Evolutionary conservation across 257 asterid genomes (phyloP), one percentile per base, ranked within the genome.

Genomic region (Solanum pinnatisectum): DNA sequence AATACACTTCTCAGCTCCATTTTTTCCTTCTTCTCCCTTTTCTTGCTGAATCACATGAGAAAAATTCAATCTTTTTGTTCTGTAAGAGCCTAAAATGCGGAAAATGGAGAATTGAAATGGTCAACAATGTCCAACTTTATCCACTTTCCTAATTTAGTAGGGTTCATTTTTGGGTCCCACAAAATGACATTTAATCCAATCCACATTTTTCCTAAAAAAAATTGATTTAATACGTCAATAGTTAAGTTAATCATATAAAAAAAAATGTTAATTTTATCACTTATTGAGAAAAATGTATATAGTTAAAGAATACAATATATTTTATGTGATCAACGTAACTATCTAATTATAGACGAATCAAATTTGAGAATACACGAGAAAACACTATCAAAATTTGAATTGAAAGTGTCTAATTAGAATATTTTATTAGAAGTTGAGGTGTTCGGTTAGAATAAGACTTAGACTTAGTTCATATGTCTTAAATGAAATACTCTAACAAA

Each of bases 1-100:
- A 95, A 92, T 78, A 59, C 83, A 30, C 93, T 93, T 83, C 88
- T 92, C 87, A 95, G 91, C 95, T 94, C 98, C 98, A 95, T 95
- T 36, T 30, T 52, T 86, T 42, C 22, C 20, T n/a, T 36, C 74
- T 30, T 35, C 37, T 60, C 52, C 32, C 65, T 88, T 40, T 70
- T 46, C 20, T 68, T 40, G 82, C 25, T 18, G 14, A 90, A 83
- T 89, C 85, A 89, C 87, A 90, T 60, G 42, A 15, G 35, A 23
- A 65, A 77, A 90, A 82, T 30, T 82, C 85, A 49, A 81, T 46
- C 12, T 49, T 18, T 46, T 49, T 27, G 20, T 4, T 22, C 20
- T n/a, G 23, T 10, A 46, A 49, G 85, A 33, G 2, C 70, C 30
- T 18, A 5, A 82, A 82, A 49, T 15, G 8, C 42, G 85, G 36